These are phyloP conservation scores for Porogramme epimiltina DNA, from an alignment of 1,284 basidiomycete species.

Conservation along the genomic window DNA sequence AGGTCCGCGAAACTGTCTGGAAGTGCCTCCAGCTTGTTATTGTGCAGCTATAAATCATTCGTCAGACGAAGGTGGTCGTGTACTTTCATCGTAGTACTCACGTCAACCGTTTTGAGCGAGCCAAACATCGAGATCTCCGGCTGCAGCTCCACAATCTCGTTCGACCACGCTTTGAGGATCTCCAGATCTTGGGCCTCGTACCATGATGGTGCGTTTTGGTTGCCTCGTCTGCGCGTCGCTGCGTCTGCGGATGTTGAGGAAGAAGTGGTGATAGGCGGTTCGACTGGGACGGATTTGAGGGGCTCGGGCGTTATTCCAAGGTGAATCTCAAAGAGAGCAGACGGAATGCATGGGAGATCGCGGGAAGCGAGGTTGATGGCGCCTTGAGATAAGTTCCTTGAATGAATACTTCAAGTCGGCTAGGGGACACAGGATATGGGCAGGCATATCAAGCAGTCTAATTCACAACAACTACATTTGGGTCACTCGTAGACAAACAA, in stretches of 20 bases:
- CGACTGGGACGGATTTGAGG: slow-evolving; percentile 61
- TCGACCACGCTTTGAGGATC: slow-evolving; percentile 74
- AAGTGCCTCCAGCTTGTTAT: slow-evolving; percentile 62
- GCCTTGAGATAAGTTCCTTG: slow-evolving; percentile 44
- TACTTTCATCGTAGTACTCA: slow-evolving; percentile 35
- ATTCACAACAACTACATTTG: too few species aligned
- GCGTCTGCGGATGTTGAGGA: slow-evolving; percentile 27
- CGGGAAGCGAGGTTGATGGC: slow-evolving; percentile 73
- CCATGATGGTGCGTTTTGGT: slow-evolving; percentile 58
- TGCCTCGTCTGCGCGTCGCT: slow-evolving; percentile 17
- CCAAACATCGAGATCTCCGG: slow-evolving; percentile 81
- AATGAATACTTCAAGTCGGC: slow-evolving; percentile 24
- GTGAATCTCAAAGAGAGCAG: slow-evolving; percentile 78
- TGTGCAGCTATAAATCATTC: slow-evolving; percentile 76
- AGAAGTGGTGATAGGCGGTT: slow-evolving; percentile 52
- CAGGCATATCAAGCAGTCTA: slow-evolving; percentile 20
- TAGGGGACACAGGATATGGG: slow-evolving; percentile 10
- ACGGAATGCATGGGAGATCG: slow-evolving; percentile 68
- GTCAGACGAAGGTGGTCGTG: neutral
- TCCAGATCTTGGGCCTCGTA: slow-evolving; percentile 78
- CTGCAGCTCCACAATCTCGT: slow-evolving; percentile 75
- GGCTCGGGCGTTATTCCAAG: slow-evolving; percentile 68
- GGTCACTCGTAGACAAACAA: neutral
- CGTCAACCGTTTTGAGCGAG: slow-evolving; percentile 75
- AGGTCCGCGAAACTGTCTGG: slow-evolving; percentile 69